Evolutionary conservation across 2,329 filamentous ascomycete genomes (phyloP).

Genomic region (Escovopsis sp.): DNA sequence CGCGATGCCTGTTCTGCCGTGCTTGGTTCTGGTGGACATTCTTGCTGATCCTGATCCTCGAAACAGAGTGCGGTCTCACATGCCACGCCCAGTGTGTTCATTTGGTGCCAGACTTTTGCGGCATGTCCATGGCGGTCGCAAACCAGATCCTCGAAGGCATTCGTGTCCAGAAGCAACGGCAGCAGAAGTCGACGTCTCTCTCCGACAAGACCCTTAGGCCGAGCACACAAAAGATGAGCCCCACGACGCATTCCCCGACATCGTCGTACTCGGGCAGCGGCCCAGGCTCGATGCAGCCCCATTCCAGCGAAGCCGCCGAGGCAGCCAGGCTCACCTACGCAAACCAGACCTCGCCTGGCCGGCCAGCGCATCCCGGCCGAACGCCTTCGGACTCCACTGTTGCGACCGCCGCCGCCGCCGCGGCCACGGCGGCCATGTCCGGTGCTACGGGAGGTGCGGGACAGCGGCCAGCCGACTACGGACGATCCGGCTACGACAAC

Average conservation of each 20-base stretch:
- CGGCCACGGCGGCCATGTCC: constrained; percentile 43
- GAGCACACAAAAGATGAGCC: constrained; percentile 29
- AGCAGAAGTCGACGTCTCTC: constrained; percentile 44
- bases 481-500: constrained; percentile 17
- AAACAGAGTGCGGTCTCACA: constrained; percentile 72
- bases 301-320: constrained; percentile 36
- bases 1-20: too few species aligned
- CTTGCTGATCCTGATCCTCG: too few species aligned
- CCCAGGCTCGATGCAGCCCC: constrained; percentile 1
- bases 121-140: constrained; percentile 96
- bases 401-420: constrained; percentile 25
- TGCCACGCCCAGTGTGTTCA: constrained; percentile 86
- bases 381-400: constrained; percentile 40
- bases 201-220: constrained; percentile 53
- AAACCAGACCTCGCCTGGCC: constrained; percentile 36
- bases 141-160: constrained; percentile 88
- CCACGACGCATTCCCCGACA: constrained; percentile 22
- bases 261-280: constrained; percentile 20
- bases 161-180: constrained; percentile 56
- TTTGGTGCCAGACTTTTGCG: constrained; percentile 94
- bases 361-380: constrained; percentile 36
- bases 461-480: constrained; percentile 20
- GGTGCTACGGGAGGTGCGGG: constrained; percentile 26
- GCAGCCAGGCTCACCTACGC: constrained; percentile 50
- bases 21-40: too few species aligned